These are phyloP conservation scores for Berberis thunbergii DNA, from an alignment of 164 flowering plant genomes.

Conservation along the genomic window DNA sequence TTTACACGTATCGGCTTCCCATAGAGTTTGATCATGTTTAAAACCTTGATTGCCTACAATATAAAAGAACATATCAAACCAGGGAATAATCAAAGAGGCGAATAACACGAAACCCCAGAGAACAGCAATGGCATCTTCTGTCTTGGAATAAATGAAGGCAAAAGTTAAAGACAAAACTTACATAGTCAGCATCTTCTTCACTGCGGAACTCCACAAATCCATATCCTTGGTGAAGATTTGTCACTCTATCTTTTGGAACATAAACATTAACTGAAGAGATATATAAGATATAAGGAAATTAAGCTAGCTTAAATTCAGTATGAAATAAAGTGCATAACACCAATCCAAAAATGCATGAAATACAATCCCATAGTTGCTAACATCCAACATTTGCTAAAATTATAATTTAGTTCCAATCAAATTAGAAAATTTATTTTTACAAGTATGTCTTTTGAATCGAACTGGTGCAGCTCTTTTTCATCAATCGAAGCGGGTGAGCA, in stretches of 20 bases:
- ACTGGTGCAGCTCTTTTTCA: no score
- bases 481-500: no score
- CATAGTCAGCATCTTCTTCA: slow-evolving; percentile 99
- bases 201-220: slow-evolving; percentile 96
- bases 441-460: no score
- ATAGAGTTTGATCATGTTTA: slow-evolving; percentile 94
- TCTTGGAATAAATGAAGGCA: not conserved
- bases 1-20: slow-evolving; percentile 98
- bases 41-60: slow-evolving; percentile 88
- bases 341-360: no score
- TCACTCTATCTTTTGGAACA: slow-evolving; percentile 98
- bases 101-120: not conserved
- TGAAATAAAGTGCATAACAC: not conserved
- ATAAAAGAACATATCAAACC: not conserved
- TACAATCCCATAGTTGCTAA: no score
- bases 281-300: no score
- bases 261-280: slow-evolving; percentile 75
- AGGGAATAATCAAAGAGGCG: not conserved
- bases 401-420: no score
- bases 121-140: not conserved
- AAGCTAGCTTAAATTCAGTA: not conserved
- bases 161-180: slow-evolving; percentile 24
- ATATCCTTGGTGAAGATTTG: slow-evolving; percentile 93
- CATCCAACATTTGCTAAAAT: no score
- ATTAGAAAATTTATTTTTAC: no score